phyloP scores from a whole-genome alignment of 345 rosid genomes.

The Syzygium jambos region DNA sequence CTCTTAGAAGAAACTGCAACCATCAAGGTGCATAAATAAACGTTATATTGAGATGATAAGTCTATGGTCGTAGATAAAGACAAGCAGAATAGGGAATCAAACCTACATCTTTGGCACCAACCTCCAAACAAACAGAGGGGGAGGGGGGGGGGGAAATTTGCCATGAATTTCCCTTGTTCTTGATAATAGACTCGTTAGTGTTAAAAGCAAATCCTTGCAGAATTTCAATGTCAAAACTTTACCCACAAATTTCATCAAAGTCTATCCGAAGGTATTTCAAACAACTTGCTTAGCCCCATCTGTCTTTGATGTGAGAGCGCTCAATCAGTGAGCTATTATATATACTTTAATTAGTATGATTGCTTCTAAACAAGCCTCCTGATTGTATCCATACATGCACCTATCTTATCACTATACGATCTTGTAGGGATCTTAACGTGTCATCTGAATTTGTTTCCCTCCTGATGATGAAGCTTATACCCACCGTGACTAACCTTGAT shows the following conservation, averaged over 20 bases:
- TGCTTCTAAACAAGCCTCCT: neutral
- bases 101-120: neutral
- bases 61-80: neutral
- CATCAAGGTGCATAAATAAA: neutral
- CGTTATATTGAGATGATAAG: neutral
- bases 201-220: neutral
- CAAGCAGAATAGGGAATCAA: neutral
- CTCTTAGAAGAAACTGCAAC: neutral
- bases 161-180: neutral
- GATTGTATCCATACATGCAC: neutral
- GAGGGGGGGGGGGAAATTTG: neutral
- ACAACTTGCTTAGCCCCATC: neutral
- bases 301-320: neutral
- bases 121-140: neutral
- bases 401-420: neutral
- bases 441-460: neutral
- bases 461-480: neutral
- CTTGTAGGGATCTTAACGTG: neutral
- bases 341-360: neutral
- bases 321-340: neutral
- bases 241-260: neutral
- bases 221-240: neutral
- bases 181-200: neutral
- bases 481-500: neutral
- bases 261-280: neutral